phyloP scores from a whole-genome alignment of 73 alveolate genomes.

The Paramecium caudatum region DNA sequence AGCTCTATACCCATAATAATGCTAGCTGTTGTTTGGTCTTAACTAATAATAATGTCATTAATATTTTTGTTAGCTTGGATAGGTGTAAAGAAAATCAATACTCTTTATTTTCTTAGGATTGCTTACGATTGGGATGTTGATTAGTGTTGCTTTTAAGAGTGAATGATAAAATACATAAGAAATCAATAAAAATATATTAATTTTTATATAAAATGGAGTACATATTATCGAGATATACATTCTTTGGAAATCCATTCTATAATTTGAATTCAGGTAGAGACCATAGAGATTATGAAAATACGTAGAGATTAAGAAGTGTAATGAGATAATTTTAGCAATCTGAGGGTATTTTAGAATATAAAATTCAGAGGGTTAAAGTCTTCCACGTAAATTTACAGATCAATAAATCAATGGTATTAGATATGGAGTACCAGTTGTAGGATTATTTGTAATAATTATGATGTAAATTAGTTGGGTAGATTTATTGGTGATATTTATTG shows the following conservation, averaged over 20 bases:
- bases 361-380: conserved; percentile 29
- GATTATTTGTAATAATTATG: conserved; percentile 30
- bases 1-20: too few relatives aligned
- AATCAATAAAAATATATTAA: too few relatives aligned
- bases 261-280: conserved; percentile 30
- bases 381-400: conserved; percentile 40
- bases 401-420: background rate
- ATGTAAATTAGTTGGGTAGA: conserved; percentile 30
- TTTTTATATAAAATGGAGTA: conserved; percentile 50
- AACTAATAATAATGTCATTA: too few relatives aligned
- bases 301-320: conserved; percentile 15
- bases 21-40: too few relatives aligned
- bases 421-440: conserved; percentile 45
- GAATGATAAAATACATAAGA: too few relatives aligned
- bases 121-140: too few relatives aligned
- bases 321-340: conserved; percentile 22
- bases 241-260: conserved; percentile 24
- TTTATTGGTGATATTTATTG: conserved; percentile 58
- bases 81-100: too few relatives aligned
- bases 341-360: background rate
- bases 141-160: too few relatives aligned
- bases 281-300: conserved; percentile 1
- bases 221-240: conserved; percentile 6
- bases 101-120: too few relatives aligned
- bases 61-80: too few relatives aligned